Base-by-base conservation (phyloP, 345 rosid species). In the Ceriops decandra region DNA sequence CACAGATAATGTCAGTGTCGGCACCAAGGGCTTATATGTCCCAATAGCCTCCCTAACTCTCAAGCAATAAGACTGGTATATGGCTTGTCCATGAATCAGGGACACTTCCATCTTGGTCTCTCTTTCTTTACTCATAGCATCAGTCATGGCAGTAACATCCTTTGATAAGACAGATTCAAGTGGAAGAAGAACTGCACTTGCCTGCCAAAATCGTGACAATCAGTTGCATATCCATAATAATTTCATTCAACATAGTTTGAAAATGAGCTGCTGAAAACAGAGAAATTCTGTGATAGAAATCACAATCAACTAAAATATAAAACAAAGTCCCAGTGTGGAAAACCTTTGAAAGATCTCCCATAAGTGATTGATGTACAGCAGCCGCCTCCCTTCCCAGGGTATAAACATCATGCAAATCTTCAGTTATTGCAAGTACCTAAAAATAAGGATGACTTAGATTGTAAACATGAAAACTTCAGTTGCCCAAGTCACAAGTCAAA, bases 381-480 rank as follows among this genome's bases (percentile, higher is more conserved):
- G 84, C 84, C 85, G 95, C 96, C 76, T 92, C 96, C 86, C 86
- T 90, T 72, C 96, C 98, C 76, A 88, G 72, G 63, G 83, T 84
- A 81, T 90, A 84, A 74, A 92, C 92, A 66, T 88, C 98, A 70
- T 87, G 95, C 78, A 92, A 83, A 80, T 88, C 96, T 79, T 86
- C 96, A 31, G 98, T 90, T 72, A 88, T 87, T 61, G 95, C 91
- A 77, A 90, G 83, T 75, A 92, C 93, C 96, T 92, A 77, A 71
- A 78, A 51, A 72, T 70, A 72, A 77, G 71, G 19, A 32, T 58
- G 68, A 74, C 52, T 70, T 59, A 6, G 17, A 56, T 21, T 22
- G 28, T 56, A 56, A 24, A 10, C 22, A 22, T 21, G 59, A 7
- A 24, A 56, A 24, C 59, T 21, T 13, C 28, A 8, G 26, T 56